These are phyloP conservation scores for Fusarium austroafricanum DNA, from an alignment of 2,329 filamentous ascomycete genomes.

Conservation along the genomic window DNA sequence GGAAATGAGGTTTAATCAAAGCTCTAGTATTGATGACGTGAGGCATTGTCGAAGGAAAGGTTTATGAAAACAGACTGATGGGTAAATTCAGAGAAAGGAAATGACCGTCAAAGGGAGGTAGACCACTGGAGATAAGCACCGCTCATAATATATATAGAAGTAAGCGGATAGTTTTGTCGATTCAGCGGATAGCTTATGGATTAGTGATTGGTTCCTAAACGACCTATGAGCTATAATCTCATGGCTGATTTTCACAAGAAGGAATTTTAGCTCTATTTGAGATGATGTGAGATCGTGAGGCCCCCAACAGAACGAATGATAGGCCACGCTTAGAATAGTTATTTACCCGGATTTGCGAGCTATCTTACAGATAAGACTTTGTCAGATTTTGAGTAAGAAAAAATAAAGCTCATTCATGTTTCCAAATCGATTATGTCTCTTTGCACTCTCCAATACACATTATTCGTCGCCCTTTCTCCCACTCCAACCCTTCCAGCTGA, in stretches of 20 bases:
- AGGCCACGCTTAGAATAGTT: background rate
- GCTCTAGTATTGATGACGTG: background rate
- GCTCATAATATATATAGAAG: background rate
- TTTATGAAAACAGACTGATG: background rate
- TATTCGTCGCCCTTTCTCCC: background rate
- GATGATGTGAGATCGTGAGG: background rate
- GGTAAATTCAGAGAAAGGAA: background rate
- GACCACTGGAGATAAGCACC: no score
- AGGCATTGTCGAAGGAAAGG: background rate
- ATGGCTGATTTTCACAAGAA: background rate
- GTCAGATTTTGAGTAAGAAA: no score
- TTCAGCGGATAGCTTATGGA: background rate
- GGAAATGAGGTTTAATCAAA: constrained; percentile 1
- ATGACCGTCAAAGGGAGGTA: no score
- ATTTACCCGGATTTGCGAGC: no score
- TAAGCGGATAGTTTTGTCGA: background rate
- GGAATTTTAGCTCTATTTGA: background rate
- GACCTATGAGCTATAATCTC: background rate
- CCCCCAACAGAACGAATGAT: background rate
- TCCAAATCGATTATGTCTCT: no score
- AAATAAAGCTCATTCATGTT: no score
- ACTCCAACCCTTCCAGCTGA: background rate
- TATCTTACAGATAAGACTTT: no score
- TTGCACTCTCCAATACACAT: no score
- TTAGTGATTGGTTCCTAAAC: background rate